Evolutionary conservation across 2,329 filamentous ascomycete genomes (phyloP), one percentile per base, ranked within the genome.

Genomic region (Xylaria hypoxylon): DNA sequence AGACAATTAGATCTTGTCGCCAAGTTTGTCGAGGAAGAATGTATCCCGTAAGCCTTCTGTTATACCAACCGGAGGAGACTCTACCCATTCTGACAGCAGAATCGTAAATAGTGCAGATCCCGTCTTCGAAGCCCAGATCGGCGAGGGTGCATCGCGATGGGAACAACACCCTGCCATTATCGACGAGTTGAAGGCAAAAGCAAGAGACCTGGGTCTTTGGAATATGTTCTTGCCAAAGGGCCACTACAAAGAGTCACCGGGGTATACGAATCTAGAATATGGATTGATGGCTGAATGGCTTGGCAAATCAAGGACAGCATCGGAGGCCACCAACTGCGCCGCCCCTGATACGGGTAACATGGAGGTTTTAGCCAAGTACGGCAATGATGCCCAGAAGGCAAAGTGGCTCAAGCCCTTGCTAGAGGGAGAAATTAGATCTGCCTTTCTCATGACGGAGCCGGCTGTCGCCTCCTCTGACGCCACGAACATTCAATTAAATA

Each of bases 11-110:
- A 97, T 77, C 78, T 93, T 71, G 92, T 99, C 72, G 93, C 95
- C 84, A 93, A 94, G 80, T 99, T 99, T 76, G 96, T 99, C 73
- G 92, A 98, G 78, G 94, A 97, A 81, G 94, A 97, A 85, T 99
- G 92, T 79, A 90, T 94, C 72, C 92, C 91, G 88, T 90, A 79
- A 81, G 87, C 74, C 15, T 61, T 28, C n/a, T 22, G 45, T 26
- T 26, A n/a, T 44, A 22, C 28, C 2, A 56, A 35, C 28, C 17
- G 50, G 24, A 19, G 50, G 24, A 19, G 17, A 33, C n/a, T 22
- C 35, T 45, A 4, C 26, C 24, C 28, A 58, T 69, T 52, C 74
- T 77, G 45, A 74, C 52, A 58, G 22, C 57, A 24, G 63, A 64
- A 56, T 65, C 8, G 24, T 67, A 59, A 53, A 28, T 71, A 90